Conservation (phyloP, 2,329 filamentous ascomycete species). For the Colletotrichum lentis region DNA sequence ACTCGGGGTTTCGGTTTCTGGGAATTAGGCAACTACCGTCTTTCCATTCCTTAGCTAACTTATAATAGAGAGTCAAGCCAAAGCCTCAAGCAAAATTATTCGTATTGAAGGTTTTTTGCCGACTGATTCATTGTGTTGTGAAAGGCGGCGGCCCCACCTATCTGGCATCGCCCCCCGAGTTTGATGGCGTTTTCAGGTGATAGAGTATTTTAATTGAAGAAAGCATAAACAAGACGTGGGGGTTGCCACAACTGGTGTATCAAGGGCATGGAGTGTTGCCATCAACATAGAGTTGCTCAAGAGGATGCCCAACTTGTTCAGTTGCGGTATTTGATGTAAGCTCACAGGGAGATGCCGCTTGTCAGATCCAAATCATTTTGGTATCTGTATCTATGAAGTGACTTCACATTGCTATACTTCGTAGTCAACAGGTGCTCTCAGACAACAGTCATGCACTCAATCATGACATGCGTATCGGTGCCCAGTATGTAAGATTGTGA, state of each 20-base stretch:
- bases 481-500: not conserved
- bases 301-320: not conserved
- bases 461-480: not conserved
- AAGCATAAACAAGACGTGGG: not conserved
- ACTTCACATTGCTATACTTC: too few species aligned
- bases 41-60: not conserved
- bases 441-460: not conserved
- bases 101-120: not conserved
- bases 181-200: too few species aligned
- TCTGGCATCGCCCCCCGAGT: not conserved
- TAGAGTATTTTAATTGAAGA: not conserved
- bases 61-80: too few species aligned
- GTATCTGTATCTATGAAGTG: rapidly evolving
- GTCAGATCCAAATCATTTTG: not conserved
- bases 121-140: too few species aligned
- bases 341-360: not conserved
- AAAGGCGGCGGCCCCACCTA: not conserved
- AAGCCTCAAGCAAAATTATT: too few species aligned
- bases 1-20: too few species aligned
- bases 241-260: too few species aligned
- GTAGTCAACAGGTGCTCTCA: not conserved
- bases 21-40: rapidly evolving
- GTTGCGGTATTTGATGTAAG: not conserved
- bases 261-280: too few species aligned
- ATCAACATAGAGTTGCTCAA: not conserved